Percentiles rank a stretch among this genome's conserved stretches.
Conservation (phyloP, 225 moss, liverwort and hornwort species). For the Polytrichum formosum region DNA sequence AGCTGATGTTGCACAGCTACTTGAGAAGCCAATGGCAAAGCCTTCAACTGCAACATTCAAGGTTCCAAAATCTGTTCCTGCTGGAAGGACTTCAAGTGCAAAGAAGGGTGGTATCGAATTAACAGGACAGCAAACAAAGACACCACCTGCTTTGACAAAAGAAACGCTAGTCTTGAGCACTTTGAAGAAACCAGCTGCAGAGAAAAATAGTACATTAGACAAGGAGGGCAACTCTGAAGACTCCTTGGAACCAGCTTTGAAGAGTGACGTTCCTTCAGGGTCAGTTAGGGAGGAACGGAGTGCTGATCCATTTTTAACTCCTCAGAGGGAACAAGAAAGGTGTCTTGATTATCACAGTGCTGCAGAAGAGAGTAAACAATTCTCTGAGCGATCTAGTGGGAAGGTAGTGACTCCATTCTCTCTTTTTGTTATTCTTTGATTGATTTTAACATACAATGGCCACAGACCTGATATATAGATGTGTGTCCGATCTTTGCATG, state of each 20-base stretch:
- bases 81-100: slow-evolving; percentile 13
- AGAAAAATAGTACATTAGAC: neutral
- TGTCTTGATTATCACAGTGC: slow-evolving; percentile 11
- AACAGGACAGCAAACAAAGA: slow-evolving; percentile 1
- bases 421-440: no score
- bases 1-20: slow-evolving; percentile 23
- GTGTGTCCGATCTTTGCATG: no score
- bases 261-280: neutral
- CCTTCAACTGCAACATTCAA: slow-evolving; percentile 35
- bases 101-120: slow-evolving; percentile 8
- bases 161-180: slow-evolving; percentile 9
- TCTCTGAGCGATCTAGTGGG: slow-evolving; percentile 16
- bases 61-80: slow-evolving; percentile 43
- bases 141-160: slow-evolving; percentile 3
- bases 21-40: slow-evolving; percentile 16
- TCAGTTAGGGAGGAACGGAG: slow-evolving; percentile 3
- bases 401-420: slow-evolving; percentile 24
- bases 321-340: slow-evolving; percentile 8
- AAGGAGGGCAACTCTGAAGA: neutral
- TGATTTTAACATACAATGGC: no score
- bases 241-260: neutral
- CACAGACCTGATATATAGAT: no score
- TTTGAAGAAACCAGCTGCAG: slow-evolving; percentile 3
- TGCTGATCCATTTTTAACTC: slow-evolving; percentile 6
- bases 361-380: slow-evolving; percentile 15